phyloP scores from a whole-genome alignment of 208 protist genomes.

The Leishmania arabica region DNA sequence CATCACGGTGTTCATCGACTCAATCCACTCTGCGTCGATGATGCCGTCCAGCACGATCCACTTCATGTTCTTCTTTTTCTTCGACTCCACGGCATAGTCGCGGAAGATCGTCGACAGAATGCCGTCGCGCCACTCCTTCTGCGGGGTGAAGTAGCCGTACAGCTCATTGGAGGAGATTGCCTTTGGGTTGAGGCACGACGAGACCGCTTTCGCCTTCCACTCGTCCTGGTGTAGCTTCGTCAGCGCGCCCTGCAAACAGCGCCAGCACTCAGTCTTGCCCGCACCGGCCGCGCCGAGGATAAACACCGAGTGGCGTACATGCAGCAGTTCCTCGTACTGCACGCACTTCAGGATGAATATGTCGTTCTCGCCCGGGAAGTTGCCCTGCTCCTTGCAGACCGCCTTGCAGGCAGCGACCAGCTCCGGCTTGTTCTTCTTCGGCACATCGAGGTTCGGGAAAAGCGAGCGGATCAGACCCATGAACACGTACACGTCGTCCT shows the following conservation, averaged over 20 bases:
- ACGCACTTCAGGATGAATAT: slow-evolving; percentile 98
- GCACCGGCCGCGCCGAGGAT: slow-evolving; percentile 96
- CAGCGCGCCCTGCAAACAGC: slow-evolving; percentile 93
- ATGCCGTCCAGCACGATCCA: slow-evolving; percentile 99
- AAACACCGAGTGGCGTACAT: slow-evolving; percentile 99
- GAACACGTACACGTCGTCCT: slow-evolving; percentile 98
- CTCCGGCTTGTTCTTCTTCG: slow-evolving; percentile 94
- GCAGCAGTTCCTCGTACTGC: slow-evolving; percentile 98
- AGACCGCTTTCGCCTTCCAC: slow-evolving; percentile 93
- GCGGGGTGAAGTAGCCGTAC: slow-evolving; percentile 97
- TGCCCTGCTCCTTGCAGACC: slow-evolving; percentile 87
- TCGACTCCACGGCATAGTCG: slow-evolving; percentile 94
- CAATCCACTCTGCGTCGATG: slow-evolving; percentile 99
- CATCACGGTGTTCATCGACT: slow-evolving; percentile 99
- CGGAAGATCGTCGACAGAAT: slow-evolving; percentile 96
- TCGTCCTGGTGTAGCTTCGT: slow-evolving; percentile 89
- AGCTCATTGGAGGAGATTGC: slow-evolving; percentile 98
- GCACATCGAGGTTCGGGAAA: slow-evolving; percentile 96
- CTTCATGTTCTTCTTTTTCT: slow-evolving; percentile 95
- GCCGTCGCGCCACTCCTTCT: slow-evolving; percentile 98
- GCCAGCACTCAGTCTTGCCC: slow-evolving; percentile 97
- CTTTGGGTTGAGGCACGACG: slow-evolving; percentile 97
- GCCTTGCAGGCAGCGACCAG: slow-evolving; percentile 92
- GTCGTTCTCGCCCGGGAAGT: slow-evolving; percentile 97
- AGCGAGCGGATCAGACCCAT: slow-evolving; percentile 97